phyloP scores from a whole-genome alignment of 208 protist genomes.

The Tritrichomonas foetus region DNA sequence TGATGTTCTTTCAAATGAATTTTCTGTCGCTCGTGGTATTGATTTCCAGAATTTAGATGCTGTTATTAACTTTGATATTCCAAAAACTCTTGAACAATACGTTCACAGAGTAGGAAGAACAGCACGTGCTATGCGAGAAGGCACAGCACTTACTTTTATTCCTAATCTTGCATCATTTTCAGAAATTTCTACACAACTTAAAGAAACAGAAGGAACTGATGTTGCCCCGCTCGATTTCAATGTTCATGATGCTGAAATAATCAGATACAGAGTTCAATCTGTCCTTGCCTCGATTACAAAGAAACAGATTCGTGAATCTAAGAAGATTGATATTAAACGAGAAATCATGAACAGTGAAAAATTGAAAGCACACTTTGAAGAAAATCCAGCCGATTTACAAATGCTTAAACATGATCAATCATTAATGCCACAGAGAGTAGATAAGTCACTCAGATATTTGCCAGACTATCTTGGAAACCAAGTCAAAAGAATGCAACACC shows the following conservation, averaged over 20 bases:
- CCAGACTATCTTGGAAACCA: neutral
- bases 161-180: neutral
- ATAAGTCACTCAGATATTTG: neutral
- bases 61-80: slow-evolving; percentile 81
- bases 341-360: slow-evolving; percentile 43
- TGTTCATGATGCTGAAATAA: neutral
- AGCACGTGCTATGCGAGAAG: slow-evolving; percentile 70
- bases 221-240: neutral
- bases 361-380: slow-evolving; percentile 43
- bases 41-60: slow-evolving; percentile 82
- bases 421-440: neutral
- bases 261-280: slow-evolving; percentile 11
- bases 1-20: neutral
- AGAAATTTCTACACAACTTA: neutral
- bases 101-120: slow-evolving; percentile 86
- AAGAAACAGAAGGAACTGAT: neutral
- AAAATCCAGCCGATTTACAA: slow-evolving; percentile 41
- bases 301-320: slow-evolving; percentile 15
- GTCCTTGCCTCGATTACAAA: slow-evolving; percentile 22
- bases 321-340: slow-evolving; percentile 12
- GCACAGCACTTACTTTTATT: slow-evolving; percentile 52
- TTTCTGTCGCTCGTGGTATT: slow-evolving; percentile 62
- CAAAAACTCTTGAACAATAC: slow-evolving; percentile 78
- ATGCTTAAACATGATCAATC: slow-evolving; percentile 27
- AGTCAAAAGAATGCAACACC: neutral